Evolutionary conservation across 352 stramenopile genomes (phyloP).

Genomic region (Pythium brachiatum): DNA sequence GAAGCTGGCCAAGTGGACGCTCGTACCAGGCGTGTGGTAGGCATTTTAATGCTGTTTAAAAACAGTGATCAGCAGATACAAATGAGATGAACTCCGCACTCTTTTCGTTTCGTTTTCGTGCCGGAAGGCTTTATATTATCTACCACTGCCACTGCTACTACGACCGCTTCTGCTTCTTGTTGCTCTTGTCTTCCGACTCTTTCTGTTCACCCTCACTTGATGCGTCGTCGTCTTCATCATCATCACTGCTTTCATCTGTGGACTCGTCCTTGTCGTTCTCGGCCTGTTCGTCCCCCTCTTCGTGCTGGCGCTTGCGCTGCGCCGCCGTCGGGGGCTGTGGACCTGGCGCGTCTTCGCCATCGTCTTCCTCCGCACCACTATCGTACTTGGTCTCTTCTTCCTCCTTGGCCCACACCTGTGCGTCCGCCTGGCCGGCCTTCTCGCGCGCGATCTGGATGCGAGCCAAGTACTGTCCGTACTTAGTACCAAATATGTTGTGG

Average conservation of each 20-base stretch:
- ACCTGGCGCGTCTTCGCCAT: slow-evolving; percentile 33
- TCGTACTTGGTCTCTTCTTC: slow-evolving; percentile 64
- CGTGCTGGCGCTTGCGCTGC: slow-evolving; percentile 27
- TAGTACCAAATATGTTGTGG: slow-evolving; percentile 99
- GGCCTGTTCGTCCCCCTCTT: slow-evolving; percentile 1
- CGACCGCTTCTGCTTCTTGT: slow-evolving; percentile 28
- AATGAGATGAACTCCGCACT: slow-evolving; percentile 2
- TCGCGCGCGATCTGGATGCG: slow-evolving; percentile 94
- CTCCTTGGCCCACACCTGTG: slow-evolving; percentile 55
- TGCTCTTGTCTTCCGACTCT: slow-evolving; percentile 14
- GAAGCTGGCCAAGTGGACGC: slow-evolving; percentile 17
- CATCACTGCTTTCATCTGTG: slow-evolving; percentile 18
- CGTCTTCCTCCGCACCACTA: slow-evolving; percentile 40
- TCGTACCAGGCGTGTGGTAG: slow-evolving; percentile 35
- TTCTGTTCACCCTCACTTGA: slow-evolving; percentile 21
- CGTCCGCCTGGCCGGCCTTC: slow-evolving; percentile 37
- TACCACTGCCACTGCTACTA: slow-evolving; percentile 5
- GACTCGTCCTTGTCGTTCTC: slow-evolving; percentile 13
- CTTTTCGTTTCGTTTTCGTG: neutral
- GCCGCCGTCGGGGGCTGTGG: slow-evolving; percentile 21
- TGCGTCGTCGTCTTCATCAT: slow-evolving; percentile 5
- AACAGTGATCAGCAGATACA: neutral
- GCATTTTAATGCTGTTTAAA: no score
- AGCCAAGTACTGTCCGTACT: slow-evolving; percentile 98
- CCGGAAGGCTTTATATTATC: no score